Evolutionary conservation across 176 grass and related monocot species (phyloP), one percentile per base, ranked within the genome.

Genomic region (Aegilops bicornis): DNA sequence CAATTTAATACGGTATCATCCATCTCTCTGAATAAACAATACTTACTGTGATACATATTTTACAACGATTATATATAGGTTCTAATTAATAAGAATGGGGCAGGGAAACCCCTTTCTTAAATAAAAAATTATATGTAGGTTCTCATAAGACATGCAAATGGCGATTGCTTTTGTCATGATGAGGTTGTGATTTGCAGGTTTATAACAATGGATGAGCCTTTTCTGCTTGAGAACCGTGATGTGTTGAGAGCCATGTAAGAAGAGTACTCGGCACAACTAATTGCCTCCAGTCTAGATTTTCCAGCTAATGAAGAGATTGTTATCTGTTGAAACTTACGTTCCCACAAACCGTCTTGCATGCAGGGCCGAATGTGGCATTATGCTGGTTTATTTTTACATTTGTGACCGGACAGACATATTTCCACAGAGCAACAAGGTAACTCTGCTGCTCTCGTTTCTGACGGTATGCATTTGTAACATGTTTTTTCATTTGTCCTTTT

Each of bases 351-450:
- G 45, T 80, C 54, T 85, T 43, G 10, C 91, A 98, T 43, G 10
- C 91, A 98, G 96, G 87, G 88, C 89, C 14, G 96, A 98, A 84
- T 60, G 92, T 86, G 91, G 93, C 19, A 25, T 86, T 43, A 42
- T 95, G 43, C 83, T 93, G 84, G 89, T 84, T 83, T 98, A 92
- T 56, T 98, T 93, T 77, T 98, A 98, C 78, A 78, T 93, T 59
- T 98, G 95, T 58, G 95, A 98, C 72, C 91, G 95, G 42, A 98
- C 95, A 79, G 82, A 98, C 78, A 77, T 98, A 79, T 92, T 98
- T 90, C 80, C 79, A 65, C 82, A 93, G 79, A 90, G 83, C 73
- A 86, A 89, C 80, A 98, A 98, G 93, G 95, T 98, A 72, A 71
- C 77, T 1, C 40, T 67, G 3, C 47, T 89, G 27, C 45, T 56